Evolutionary conservation across 2,329 filamentous ascomycete genomes (phyloP).

Genomic region (Laburnicola sp.): DNA sequence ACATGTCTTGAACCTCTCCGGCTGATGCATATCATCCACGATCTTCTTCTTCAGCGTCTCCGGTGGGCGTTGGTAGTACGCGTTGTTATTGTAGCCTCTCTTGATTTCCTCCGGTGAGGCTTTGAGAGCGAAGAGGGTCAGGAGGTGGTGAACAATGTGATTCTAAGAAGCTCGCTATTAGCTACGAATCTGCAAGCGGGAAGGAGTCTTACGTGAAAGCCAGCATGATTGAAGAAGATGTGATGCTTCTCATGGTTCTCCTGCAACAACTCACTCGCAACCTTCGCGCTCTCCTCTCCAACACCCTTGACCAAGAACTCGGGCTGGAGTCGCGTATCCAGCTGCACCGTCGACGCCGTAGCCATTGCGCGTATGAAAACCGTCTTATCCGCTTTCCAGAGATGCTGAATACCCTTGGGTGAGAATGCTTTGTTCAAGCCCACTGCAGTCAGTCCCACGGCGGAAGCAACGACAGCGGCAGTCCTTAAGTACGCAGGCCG

Average conservation of each 20-base stretch:
- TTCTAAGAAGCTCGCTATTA: constrained; percentile 48
- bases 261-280: constrained; percentile 70
- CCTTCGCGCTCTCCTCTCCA: constrained; percentile 63
- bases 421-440: constrained; percentile 3
- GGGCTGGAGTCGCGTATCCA: constrained; percentile 50
- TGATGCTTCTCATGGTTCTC: constrained; percentile 74
- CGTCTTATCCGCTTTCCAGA: constrained; percentile 4
- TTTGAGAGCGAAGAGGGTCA: constrained; percentile 76
- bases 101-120: constrained; percentile 64
- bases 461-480: constrained; percentile 5
- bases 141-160: constrained; percentile 77
- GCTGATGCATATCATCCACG: constrained; percentile 61
- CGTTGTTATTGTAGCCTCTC: constrained; percentile 66
- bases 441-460: constrained; percentile 1
- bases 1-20: constrained; percentile 58
- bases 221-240: constrained; percentile 74
- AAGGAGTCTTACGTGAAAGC: constrained; percentile 64
- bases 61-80: constrained; percentile 65
- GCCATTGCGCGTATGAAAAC: constrained; percentile 31
- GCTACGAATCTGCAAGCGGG: background rate
- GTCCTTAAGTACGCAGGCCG: constrained; percentile 8
- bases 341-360: constrained; percentile 40
- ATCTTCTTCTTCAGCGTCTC: constrained; percentile 54
- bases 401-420: constrained; percentile 2
- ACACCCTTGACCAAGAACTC: constrained; percentile 52